Conservation (phyloP, 352 stramenopile species). For the Globisporangium echinulatum region DNA sequence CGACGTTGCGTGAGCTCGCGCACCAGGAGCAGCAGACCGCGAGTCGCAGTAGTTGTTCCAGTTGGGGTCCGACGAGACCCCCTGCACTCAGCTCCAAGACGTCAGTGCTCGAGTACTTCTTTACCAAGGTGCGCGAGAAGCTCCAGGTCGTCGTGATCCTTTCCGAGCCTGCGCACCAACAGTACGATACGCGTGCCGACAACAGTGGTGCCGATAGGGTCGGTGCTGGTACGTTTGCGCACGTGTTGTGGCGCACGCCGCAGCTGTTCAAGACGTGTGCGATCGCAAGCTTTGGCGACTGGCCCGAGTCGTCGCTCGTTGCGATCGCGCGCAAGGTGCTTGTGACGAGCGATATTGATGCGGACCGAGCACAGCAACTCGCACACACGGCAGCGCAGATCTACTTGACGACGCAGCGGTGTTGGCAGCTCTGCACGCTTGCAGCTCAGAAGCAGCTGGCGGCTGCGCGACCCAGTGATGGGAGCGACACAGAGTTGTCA, state of each 20-base stretch:
- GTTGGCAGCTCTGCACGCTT: not conserved
- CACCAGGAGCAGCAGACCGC: conserved; percentile 6
- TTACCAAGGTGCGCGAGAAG: conserved; percentile 24
- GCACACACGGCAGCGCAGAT: conserved; percentile 33
- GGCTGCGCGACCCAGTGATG: no score
- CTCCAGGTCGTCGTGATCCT: conserved; percentile 56
- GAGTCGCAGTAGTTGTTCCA: not conserved
- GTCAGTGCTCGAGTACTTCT: conserved; percentile 46
- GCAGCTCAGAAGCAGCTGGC: no score
- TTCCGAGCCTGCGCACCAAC: not conserved
- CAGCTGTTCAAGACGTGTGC: conserved; percentile 34
- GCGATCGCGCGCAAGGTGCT: conserved; percentile 41
- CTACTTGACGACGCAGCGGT: conserved; percentile 23
- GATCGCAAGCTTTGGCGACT: conserved; percentile 35
- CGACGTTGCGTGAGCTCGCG: conserved; percentile 24
- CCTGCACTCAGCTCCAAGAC: conserved; percentile 33
- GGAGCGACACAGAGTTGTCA: no score
- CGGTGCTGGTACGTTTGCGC: not conserved
- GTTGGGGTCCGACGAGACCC: not conserved
- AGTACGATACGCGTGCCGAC: not conserved
- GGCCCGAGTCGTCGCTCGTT: conserved; percentile 33
- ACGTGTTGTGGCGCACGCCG: conserved; percentile 33
- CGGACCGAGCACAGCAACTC: conserved; percentile 26
- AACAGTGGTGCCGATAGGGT: not conserved
- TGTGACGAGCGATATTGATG: conserved; percentile 15